These are phyloP conservation scores for Phytophthora multivora DNA, from an alignment of 352 stramenopile species.

Conservation along the genomic window DNA sequence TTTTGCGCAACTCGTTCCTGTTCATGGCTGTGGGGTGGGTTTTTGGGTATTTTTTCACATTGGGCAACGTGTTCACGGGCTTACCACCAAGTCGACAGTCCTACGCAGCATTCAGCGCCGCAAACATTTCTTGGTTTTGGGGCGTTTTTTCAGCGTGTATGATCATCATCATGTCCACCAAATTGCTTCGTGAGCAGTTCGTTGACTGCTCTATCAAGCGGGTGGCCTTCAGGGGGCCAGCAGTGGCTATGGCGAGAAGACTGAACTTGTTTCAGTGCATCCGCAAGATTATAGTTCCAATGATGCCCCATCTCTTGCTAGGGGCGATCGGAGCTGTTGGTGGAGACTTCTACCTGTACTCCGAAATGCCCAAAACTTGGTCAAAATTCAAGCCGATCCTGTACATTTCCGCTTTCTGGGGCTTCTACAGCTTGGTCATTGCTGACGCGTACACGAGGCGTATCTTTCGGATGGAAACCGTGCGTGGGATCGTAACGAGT, in stretches of 20 bases:
- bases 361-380: conserved; percentile 4
- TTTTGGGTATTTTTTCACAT: conserved; percentile 13
- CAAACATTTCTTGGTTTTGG: conserved; percentile 13
- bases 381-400: conserved; percentile 23
- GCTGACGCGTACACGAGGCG: conserved; percentile 11
- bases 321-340: conserved; percentile 10
- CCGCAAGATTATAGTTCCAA: conserved; percentile 2
- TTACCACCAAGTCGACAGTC: conserved; percentile 9
- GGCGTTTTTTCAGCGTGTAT: conserved; percentile 14
- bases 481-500: conserved; percentile 4
- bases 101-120: conserved; percentile 9
- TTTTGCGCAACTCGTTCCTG: conserved; percentile 10
- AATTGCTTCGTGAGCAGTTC: conserved; percentile 17
- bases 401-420: conserved; percentile 26
- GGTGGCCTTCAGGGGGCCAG: neutral
- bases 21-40: conserved; percentile 5
- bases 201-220: neutral
- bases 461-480: conserved; percentile 25
- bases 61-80: conserved; percentile 3
- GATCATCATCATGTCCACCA: conserved; percentile 6
- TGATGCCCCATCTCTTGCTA: conserved; percentile 4
- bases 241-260: neutral
- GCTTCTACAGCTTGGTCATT: conserved; percentile 17
- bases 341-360: conserved; percentile 11
- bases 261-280: conserved; percentile 12